Evolutionary conservation across 768 basidiomycete species (phyloP), one percentile per base, ranked within the genome.

Genomic region (Mycena rebaudengoi): DNA sequence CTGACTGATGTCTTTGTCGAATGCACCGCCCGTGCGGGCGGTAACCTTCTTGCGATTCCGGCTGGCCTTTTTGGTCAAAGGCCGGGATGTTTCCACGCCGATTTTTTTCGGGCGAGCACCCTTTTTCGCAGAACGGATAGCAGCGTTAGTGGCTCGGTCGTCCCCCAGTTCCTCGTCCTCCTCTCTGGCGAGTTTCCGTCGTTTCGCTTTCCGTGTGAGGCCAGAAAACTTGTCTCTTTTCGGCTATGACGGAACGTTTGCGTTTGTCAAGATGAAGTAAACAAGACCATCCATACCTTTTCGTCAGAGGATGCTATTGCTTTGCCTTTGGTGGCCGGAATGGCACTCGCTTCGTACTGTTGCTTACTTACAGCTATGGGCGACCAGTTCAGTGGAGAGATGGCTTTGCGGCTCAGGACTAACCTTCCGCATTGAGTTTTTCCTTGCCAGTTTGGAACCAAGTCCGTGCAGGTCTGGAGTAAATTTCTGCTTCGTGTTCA

Each of bases 371-470:
- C 72, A 46, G 86, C 96, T n/a, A n/a, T 98, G 68, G 30, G 8
- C 37, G 50, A 40, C 35, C 54, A 25, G n/a, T n/a, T 64, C 37
- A 69, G 54, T 7, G 39, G 18, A 44, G 45, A n/a, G 23, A 53
- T 30, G 37, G 12, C 33, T 25, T 25, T 26, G 28, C 57, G 40
- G 53, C 41, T 39, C 12, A 48, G 20, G 18, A 59, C 75, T 40
- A 65, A 97, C 96, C 91, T 87, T 91, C 87, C 5, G 95, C 85
- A 62, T 85, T 87, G 65, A 83, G 77, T 79, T 92, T 98, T 70
- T 98, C 95, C 75, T 91, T 92, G 59, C 84, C 82, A 10, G 85
- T 88, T 78, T 98, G 98, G 85, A 99, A 99, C 98, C 98, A 99
- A n/a, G 96, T 98, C 69, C 97, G 86, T 18, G 95, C 95, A 6